Conservation (phyloP, 1,284 basidiomycete species). For the Leccinum fallax region DNA sequence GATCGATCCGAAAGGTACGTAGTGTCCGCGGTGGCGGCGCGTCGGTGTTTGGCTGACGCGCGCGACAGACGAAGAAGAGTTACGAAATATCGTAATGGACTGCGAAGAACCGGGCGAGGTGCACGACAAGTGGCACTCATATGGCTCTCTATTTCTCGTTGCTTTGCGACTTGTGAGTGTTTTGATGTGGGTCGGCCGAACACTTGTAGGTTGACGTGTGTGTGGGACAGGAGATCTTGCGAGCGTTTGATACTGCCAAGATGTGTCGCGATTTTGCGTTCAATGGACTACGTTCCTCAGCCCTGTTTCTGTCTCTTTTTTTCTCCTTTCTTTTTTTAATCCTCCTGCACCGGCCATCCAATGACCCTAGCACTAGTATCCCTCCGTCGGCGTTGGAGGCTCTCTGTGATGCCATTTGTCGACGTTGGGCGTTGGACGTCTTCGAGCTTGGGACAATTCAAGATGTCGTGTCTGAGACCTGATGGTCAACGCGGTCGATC, state of each 20-base stretch:
- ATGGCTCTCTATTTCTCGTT: conserved; percentile 23
- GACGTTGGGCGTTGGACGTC: conserved; percentile 71
- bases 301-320: not conserved
- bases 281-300: conserved; percentile 14
- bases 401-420: conserved; percentile 86
- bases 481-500: not conserved
- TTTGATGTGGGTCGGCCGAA: not conserved
- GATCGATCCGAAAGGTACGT: conserved; percentile 23
- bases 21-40: not conserved
- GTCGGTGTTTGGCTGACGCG: conserved; percentile 9
- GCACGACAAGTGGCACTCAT: conserved; percentile 24
- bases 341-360: no score
- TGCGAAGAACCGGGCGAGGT: conserved; percentile 19
- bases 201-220: conserved; percentile 1
- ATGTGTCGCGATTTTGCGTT: conserved; percentile 27
- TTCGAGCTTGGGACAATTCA: conserved; percentile 96
- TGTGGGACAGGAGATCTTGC: conserved; percentile 2
- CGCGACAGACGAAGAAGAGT: conserved; percentile 14
- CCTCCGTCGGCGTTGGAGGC: conserved; percentile 65
- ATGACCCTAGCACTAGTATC: conserved; percentile 21
- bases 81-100: conserved; percentile 22
- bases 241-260: conserved; percentile 19
- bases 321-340: not conserved
- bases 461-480: conserved; percentile 92
- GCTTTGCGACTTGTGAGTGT: conserved; percentile 28